These are phyloP conservation scores for Coemansia sp. DNA, from an alignment of 192 early-diverging fungal species.

Conservation along the genomic window DNA sequence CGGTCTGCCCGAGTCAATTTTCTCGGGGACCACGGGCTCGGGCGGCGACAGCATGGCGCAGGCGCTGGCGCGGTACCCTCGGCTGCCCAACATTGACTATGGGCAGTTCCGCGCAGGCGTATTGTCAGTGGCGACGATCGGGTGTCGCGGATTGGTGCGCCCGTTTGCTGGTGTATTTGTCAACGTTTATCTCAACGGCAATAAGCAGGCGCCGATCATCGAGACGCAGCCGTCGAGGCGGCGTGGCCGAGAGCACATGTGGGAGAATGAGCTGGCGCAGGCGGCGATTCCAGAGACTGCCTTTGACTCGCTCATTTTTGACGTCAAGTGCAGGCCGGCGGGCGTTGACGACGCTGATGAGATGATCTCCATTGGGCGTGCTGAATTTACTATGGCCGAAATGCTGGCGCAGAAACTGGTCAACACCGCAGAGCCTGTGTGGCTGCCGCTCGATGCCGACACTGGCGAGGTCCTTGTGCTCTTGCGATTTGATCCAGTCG, in stretches of 20 bases:
- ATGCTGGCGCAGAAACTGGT: slow-evolving; percentile 43
- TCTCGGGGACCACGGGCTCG: slow-evolving; percentile 37
- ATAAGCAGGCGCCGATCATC: slow-evolving; percentile 45
- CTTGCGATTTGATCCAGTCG: slow-evolving; percentile 50
- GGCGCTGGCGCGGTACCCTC: slow-evolving; percentile 46
- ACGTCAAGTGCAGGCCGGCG: slow-evolving; percentile 39
- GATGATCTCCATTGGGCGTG: slow-evolving; percentile 52
- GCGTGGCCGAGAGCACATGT: slow-evolving; percentile 49
- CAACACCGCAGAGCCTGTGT: slow-evolving; percentile 48
- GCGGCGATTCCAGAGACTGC: slow-evolving; percentile 37
- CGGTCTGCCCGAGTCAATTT: slow-evolving; percentile 27
- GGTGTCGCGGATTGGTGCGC: slow-evolving; percentile 49
- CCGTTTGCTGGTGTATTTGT: slow-evolving; percentile 52
- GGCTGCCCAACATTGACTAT: slow-evolving; percentile 52
- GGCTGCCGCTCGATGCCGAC: slow-evolving; percentile 52
- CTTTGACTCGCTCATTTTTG: slow-evolving; percentile 38
- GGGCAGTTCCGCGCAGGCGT: slow-evolving; percentile 46
- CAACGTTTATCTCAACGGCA: slow-evolving; percentile 45
- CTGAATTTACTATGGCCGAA: slow-evolving; percentile 47
- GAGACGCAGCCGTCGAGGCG: slow-evolving; percentile 46
- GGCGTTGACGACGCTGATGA: slow-evolving; percentile 37
- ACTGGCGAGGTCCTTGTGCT: slow-evolving; percentile 52
- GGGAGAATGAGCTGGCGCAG: slow-evolving; percentile 51
- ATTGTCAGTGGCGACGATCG: slow-evolving; percentile 39
- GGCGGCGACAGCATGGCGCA: slow-evolving; percentile 35